phyloP scores from a whole-genome alignment of 2,329 filamentous ascomycete genomes.

The Fusarium domesticum region DNA sequence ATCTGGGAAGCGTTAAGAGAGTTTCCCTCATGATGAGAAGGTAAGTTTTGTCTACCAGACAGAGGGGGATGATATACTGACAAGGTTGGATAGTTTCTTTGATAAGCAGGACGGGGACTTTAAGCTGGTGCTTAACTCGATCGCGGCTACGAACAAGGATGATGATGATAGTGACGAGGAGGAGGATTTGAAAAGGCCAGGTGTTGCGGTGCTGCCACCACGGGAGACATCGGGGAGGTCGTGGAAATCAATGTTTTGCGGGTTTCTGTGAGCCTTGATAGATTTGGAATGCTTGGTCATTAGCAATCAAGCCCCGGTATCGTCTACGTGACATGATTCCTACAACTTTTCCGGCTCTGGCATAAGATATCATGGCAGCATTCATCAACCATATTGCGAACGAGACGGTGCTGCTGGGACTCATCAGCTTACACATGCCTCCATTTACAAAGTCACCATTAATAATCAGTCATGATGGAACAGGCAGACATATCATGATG shows the following conservation, averaged over 20 bases:
- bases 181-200: constrained; percentile 22
- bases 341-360: no score
- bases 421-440: no score
- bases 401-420: no score
- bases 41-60: constrained; percentile 41
- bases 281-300: neutral
- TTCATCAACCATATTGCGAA: no score
- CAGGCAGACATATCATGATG: constrained; percentile 19
- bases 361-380: no score
- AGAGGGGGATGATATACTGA: constrained; percentile 19
- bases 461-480: constrained; percentile 3
- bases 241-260: constrained; percentile 31
- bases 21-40: constrained; percentile 80
- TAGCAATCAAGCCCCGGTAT: no score
- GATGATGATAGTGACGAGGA: constrained; percentile 26
- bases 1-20: constrained; percentile 59
- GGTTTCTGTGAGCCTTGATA: constrained; percentile 18
- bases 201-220: neutral
- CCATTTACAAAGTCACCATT: no score
- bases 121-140: constrained; percentile 30
- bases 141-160: constrained; percentile 26
- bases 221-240: constrained; percentile 8
- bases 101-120: constrained; percentile 70
- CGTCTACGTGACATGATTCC: no score
- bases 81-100: constrained; percentile 61